Base-by-base conservation (phyloP, 169 alveolate species). In the Prorocentrum cordatum region DNA sequence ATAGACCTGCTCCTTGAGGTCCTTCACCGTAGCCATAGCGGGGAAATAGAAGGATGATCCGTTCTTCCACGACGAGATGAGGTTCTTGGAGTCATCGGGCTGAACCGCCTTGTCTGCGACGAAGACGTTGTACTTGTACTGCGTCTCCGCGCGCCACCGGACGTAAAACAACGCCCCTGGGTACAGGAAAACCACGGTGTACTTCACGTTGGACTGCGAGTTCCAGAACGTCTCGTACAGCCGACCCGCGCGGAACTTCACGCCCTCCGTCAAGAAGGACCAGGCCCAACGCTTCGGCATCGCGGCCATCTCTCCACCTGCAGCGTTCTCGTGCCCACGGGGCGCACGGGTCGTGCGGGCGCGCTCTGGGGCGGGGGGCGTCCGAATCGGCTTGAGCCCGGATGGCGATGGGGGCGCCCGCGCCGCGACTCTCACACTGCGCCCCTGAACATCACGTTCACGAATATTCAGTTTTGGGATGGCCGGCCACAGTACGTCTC, bases 71-170 rank as follows among this genome's bases (percentile, higher is more conserved):
- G 61, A 50, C 29, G 72, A 79, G 27, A 54, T 33, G 24, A 61
- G 32, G 77, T 67, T 79, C 54, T 45, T 39, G 29, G 39, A 59
- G 12, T 39, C 36, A 35, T 79, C 89, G 14, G 89, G 89, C 75
- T 79, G 66, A 7, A 79, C 75, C 89, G 58, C n/a, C 89, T 79
- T 61, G 75, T 79, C 89, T 18, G 89, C 89, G 64, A 79, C 61
- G 75, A 79, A 79, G 32, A 79, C 75, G 45, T 79, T 79, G 77
- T 79, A 79, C 89, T 79, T 79, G 47, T 79, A 79, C 77, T 79
- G 89, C 32, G 89, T 79, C 89, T 79, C 89, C 26, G 89, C 89
- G 18, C 89, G 89, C 89, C 89, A 79, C 45, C 89, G 89, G 50
- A 79, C 89, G 77, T 75, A 79, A 27, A 79, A 79, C 12, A 79